These are phyloP conservation scores for Symbiotaphrina buchneri DNA, from an alignment of 495 filamentous ascomycete genomes.

Conservation along the genomic window DNA sequence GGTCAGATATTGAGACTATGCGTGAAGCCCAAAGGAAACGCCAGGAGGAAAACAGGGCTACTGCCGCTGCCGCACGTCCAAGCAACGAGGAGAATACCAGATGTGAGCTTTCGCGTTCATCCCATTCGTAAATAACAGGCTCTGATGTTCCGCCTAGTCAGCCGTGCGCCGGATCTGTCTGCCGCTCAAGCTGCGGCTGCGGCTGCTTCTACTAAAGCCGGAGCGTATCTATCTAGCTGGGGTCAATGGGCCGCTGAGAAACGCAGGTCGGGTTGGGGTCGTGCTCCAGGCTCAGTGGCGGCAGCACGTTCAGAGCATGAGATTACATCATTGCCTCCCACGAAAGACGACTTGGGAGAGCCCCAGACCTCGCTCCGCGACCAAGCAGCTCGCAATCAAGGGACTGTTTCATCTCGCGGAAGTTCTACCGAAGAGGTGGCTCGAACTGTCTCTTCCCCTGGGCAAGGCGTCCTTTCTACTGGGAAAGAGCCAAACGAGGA, in stretches of 20 bases:
- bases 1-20: constrained; percentile 71
- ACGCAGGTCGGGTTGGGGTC: constrained; percentile 24
- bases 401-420: too few species aligned
- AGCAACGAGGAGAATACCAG: constrained; percentile 3
- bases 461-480: too few species aligned
- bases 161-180: constrained; percentile 28
- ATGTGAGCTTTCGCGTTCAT: not conserved
- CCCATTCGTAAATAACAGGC: too few species aligned
- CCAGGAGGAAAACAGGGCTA: constrained; percentile 10
- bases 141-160: constrained; percentile 5
- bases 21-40: constrained; percentile 56
- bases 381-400: too few species aligned
- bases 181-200: constrained; percentile 45
- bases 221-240: constrained; percentile 86
- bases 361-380: too few species aligned
- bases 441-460: too few species aligned
- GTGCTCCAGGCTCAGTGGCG: too few species aligned
- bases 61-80: constrained; percentile 2
- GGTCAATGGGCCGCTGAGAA: constrained; percentile 88
- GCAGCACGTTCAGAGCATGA: too few species aligned
- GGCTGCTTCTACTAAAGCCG: constrained; percentile 48
- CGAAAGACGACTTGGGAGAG: too few species aligned
- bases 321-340: too few species aligned
- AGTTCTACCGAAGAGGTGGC: too few species aligned
- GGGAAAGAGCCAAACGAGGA: too few species aligned